Evolutionary conservation across 1,284 basidiomycete genomes (phyloP).

Genomic region (Agaricales sp.): DNA sequence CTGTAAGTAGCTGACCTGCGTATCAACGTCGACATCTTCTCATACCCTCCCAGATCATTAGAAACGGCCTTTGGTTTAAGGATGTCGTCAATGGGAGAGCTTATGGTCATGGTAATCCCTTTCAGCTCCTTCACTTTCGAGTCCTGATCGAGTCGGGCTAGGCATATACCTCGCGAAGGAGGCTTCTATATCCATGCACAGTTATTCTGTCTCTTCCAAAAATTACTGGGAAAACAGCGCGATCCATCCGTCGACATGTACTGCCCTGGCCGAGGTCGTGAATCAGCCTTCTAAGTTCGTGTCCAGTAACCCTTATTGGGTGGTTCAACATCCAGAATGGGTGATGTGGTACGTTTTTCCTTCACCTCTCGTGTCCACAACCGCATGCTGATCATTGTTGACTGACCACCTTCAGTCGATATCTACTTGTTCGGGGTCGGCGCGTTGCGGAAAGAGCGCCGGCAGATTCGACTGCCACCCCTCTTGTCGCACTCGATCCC

Average conservation of each 20-base stretch:
- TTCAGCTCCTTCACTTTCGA: neutral
- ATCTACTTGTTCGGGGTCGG: constrained; percentile 35
- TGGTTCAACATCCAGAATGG: constrained; percentile 50
- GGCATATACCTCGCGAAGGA: constrained; percentile 59
- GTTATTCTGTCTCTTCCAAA: constrained; percentile 26
- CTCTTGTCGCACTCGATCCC: constrained; percentile 35
- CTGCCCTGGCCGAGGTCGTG: constrained; percentile 52
- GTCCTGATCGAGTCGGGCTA: too few relatives aligned
- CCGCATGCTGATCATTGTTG: neutral
- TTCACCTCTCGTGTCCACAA: neutral
- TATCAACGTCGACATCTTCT: constrained; percentile 4
- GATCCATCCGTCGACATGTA: constrained; percentile 31
- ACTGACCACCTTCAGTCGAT: constrained; percentile 1
- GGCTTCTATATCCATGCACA: constrained; percentile 31
- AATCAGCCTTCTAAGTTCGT: constrained; percentile 43
- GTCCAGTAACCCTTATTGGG: constrained; percentile 37
- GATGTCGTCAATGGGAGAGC: constrained; percentile 38
- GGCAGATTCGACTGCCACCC: constrained; percentile 15
- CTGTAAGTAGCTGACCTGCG: constrained; percentile 26
- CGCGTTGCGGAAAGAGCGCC: neutral
- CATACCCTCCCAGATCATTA: constrained; percentile 37
- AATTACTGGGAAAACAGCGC: constrained; percentile 37
- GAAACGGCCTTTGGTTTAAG: constrained; percentile 54
- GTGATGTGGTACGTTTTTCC: constrained; percentile 42
- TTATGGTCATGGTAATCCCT: constrained; percentile 40